Conservation (phyloP, 1,284 basidiomycete genomes). For the Pseudozyma hubeiensis region DNA sequence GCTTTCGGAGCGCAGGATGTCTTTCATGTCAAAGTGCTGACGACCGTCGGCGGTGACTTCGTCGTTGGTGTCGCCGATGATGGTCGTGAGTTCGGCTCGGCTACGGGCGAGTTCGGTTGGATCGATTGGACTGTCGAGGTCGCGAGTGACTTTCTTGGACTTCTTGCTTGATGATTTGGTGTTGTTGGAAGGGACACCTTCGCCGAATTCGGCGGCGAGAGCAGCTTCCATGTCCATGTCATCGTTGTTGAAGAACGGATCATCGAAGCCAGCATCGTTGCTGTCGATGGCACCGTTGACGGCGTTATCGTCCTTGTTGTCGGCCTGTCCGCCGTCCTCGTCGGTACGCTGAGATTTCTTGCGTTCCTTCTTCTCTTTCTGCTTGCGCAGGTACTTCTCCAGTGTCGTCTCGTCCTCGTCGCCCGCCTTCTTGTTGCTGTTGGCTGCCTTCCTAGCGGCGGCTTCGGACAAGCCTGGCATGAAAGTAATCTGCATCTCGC, state of each 20-base stretch:
- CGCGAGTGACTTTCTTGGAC: conserved; percentile 13
- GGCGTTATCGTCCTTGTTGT: conserved; percentile 9
- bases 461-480: conserved; percentile 63
- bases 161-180: conserved; percentile 18
- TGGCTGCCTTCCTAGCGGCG: conserved; percentile 45
- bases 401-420: conserved; percentile 65
- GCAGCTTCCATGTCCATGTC: conserved; percentile 64
- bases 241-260: conserved; percentile 73
- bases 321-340: conserved; percentile 17
- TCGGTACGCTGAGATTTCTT: conserved; percentile 36
- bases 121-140: conserved; percentile 4
- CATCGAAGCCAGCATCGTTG: conserved; percentile 70
- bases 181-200: conserved; percentile 68
- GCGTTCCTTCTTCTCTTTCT: conserved; percentile 65
- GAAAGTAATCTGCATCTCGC: conserved; percentile 65
- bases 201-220: conserved; percentile 67
- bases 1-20: conserved; percentile 87
- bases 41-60: conserved; percentile 51
- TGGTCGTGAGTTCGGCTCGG: conserved; percentile 36
- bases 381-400: conserved; percentile 67
- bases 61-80: conserved; percentile 53
- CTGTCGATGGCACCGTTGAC: conserved; percentile 22
- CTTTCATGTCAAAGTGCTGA: conserved; percentile 89
- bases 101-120: conserved; percentile 28
- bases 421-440: conserved; percentile 18